phyloP scores from a whole-genome alignment of 768 basidiomycete species.

The Tylopilus cervinicoccineus region DNA sequence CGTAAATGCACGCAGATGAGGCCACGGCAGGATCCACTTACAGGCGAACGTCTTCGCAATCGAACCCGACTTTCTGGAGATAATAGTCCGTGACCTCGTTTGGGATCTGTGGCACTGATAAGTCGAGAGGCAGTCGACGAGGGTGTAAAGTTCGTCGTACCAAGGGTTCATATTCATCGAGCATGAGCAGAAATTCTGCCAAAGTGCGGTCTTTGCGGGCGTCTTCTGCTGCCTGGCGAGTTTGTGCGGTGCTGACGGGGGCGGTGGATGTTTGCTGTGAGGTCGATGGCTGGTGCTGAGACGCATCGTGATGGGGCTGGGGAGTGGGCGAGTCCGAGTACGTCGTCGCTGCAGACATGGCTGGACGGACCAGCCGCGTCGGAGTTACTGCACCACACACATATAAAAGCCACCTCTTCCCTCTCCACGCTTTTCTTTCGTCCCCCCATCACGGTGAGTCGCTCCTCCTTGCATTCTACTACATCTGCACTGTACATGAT shows the following conservation, averaged over 20 bases:
- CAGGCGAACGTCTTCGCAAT: slow-evolving; percentile 92
- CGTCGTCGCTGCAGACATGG: slow-evolving; percentile 30
- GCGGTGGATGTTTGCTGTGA: slow-evolving; percentile 16
- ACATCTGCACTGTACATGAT: slow-evolving; percentile 52
- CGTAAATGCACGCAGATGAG: background rate
- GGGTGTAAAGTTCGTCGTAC: slow-evolving; percentile 41
- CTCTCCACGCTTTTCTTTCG: background rate
- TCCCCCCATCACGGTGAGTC: slow-evolving; percentile 22
- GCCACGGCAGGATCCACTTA: slow-evolving; percentile 36
- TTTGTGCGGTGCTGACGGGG: slow-evolving; percentile 31
- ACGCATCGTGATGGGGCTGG: slow-evolving; percentile 24
- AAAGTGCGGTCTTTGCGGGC: slow-evolving; percentile 86
- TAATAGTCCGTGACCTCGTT: slow-evolving; percentile 98
- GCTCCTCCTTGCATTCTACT: slow-evolving; percentile 12
- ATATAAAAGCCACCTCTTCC: slow-evolving; percentile 19
- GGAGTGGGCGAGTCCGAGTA: slow-evolving; percentile 32
- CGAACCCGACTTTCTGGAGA: slow-evolving; percentile 92
- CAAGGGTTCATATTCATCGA: slow-evolving; percentile 95
- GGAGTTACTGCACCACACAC: slow-evolving; percentile 27
- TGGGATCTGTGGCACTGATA: slow-evolving; percentile 61
- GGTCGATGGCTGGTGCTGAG: slow-evolving; percentile 20
- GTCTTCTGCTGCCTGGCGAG: slow-evolving; percentile 72
- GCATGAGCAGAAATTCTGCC: slow-evolving; percentile 91
- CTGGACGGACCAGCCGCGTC: slow-evolving; percentile 17
- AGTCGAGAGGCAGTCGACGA: background rate